Evolutionary conservation across 1,284 basidiomycete species (phyloP).

Genomic region (Heterobasidion parviporum): DNA sequence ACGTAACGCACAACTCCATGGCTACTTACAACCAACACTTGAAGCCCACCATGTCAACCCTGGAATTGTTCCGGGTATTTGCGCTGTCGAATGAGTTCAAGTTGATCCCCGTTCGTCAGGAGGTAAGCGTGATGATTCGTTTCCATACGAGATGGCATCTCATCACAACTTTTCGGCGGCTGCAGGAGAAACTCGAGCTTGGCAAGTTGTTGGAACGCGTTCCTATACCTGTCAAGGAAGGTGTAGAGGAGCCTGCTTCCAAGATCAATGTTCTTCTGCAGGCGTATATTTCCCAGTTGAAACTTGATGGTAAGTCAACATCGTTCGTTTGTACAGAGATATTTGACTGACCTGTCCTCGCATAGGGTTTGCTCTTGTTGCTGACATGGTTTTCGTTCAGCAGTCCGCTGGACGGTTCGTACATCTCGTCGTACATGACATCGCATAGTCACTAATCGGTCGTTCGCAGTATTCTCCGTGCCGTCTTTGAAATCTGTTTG

Average conservation of each 20-base stretch:
- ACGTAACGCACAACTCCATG: conserved; percentile 96
- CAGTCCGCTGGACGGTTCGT: conserved; percentile 81
- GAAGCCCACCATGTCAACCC: conserved; percentile 75
- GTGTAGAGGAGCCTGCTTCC: conserved; percentile 91
- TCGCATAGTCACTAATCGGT: conserved; percentile 1
- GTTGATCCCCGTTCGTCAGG: conserved; percentile 71
- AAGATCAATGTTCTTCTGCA: conserved; percentile 98
- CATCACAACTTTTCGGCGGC: neutral
- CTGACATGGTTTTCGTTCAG: conserved; percentile 97
- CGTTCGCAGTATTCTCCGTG: conserved; percentile 74
- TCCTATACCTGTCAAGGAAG: conserved; percentile 96
- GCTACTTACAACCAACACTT: conserved; percentile 95
- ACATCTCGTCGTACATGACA: neutral
- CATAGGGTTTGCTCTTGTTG: conserved; percentile 85
- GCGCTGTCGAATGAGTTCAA: conserved; percentile 98
- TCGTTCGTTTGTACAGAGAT: neutral
- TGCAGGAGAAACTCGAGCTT: conserved; percentile 82
- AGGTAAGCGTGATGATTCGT: conserved; percentile 14
- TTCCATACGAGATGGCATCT: conserved; percentile 40
- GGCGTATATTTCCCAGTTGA: conserved; percentile 92
- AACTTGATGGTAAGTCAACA: conserved; percentile 65
- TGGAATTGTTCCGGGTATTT: conserved; percentile 96
- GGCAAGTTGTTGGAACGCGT: conserved; percentile 92
- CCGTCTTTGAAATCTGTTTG: conserved; percentile 97
- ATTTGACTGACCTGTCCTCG: neutral